Conservation (phyloP, 805 yeast species). For the Cyberlindnera japonica region DNA sequence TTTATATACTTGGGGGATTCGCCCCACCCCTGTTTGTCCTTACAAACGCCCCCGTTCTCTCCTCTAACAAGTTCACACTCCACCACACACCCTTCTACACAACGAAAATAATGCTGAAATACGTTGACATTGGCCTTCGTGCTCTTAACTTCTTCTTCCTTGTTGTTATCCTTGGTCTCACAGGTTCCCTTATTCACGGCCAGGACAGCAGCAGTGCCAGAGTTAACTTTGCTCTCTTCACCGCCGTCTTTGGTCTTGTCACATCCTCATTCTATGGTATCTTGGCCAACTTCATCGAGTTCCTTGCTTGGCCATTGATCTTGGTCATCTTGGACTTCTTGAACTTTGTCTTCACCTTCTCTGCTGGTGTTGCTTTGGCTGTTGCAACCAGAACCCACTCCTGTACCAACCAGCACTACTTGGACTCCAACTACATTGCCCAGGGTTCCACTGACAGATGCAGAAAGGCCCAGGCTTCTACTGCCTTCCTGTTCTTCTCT, state of each 20-base stretch:
- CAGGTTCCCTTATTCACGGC: constrained; percentile 82
- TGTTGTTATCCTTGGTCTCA: constrained; percentile 76
- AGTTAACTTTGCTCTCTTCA: constrained; percentile 84
- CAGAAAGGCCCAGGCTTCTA: constrained; percentile 87
- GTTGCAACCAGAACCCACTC: constrained; percentile 85
- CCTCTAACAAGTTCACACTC: neutral
- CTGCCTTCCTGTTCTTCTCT: constrained; percentile 81
- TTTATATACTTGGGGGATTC: constrained; percentile 5
- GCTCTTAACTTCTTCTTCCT: constrained; percentile 69
- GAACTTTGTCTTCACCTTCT: constrained; percentile 86
- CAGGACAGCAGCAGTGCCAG: constrained; percentile 58
- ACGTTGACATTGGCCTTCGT: constrained; percentile 76
- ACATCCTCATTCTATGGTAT: constrained; percentile 79
- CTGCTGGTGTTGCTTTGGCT: constrained; percentile 94
- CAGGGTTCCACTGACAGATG: constrained; percentile 84
- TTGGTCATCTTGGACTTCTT: constrained; percentile 76
- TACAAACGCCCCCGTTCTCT: neutral
- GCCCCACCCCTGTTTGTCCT: constrained; percentile 5
- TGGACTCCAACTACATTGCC: constrained; percentile 61
- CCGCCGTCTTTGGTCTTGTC: constrained; percentile 81
- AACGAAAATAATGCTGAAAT: constrained; percentile 34
- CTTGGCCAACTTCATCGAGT: constrained; percentile 69
- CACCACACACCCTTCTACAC: neutral
- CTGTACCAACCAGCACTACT: constrained; percentile 65
- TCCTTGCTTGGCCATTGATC: constrained; percentile 84